Base-by-base conservation (phyloP, 2,329 filamentous ascomycete species). In the Parastagonospora nodorum region DNA sequence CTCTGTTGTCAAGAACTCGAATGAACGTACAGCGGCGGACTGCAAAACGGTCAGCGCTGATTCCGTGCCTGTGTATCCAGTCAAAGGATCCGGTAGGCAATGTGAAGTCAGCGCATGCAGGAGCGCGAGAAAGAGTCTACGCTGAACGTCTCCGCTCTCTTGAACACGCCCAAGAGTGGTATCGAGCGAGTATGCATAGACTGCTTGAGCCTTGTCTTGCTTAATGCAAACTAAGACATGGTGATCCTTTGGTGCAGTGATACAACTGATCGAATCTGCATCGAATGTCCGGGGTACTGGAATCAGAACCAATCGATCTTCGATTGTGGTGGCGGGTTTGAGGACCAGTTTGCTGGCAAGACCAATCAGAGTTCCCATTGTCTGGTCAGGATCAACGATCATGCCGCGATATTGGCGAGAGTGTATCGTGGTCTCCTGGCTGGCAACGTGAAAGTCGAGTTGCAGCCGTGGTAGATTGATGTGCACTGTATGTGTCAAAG, bases 41-140 rank as follows among this genome's bases (percentile, higher is more conserved):
- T 50, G 37, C 0, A 87, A 61, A 1, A 83, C 81, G 0, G 61
- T 55, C 0, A 86, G 57, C 0, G 82, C 80, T 39, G 80, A 66
- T 54, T 87, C 83, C 0, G 81, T 84, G 0, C 84, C 84, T 0
- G 82, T 86, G 5, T 68, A 65, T 0, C 59, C 40, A 0, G 78
- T 82, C 0, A 85, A 69, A 0, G 67, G 68, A 55, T 86, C 83
- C 0, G 79, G 77, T 0, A 84, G 65, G 24, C 75, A 81, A 42
- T 77, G 75, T 0, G 82, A 81, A 0, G 84, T 86, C 0, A 84
- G 48, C 0, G 79, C 82, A 53, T 87, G 83, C 0, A 87, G 64
- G 27, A 81, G 80, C 8, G 50, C 72, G 0, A 84, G 68, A 14
- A 78, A 75, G 0, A 88, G 68, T 44, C 80, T 82, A 63, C 80